These are phyloP conservation scores for Eucalyptus cladocalyx DNA, from an alignment of 345 rosid species.

Conservation along the genomic window DNA sequence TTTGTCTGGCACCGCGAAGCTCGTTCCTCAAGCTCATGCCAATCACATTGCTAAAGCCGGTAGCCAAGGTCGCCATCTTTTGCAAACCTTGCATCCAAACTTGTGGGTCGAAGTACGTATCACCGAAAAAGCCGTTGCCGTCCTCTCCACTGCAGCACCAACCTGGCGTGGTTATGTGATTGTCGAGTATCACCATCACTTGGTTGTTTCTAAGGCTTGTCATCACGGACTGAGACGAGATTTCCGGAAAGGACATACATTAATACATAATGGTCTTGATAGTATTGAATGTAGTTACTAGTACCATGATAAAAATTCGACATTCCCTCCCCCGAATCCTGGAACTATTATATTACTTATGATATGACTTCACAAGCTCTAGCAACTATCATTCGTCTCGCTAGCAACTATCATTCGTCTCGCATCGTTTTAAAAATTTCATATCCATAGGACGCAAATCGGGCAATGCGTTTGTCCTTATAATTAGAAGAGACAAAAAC, in stretches of 20 bases:
- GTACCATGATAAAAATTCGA: not conserved
- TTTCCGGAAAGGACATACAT: not conserved
- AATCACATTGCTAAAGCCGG: conserved; percentile 43
- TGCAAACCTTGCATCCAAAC: conserved; percentile 55
- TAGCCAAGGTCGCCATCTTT: conserved; percentile 51
- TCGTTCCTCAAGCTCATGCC: conserved; percentile 95
- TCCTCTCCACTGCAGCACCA: conserved; percentile 78
- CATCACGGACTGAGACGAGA: conserved; percentile 45
- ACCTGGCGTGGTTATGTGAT: conserved; percentile 80
- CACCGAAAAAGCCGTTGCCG: conserved; percentile 94
- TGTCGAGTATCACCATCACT: conserved; percentile 87
- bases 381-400: not conserved
- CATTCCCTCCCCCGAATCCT: not conserved
- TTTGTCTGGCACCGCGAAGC: conserved; percentile 81
- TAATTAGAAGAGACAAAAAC: not conserved
- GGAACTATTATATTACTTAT: not conserved
- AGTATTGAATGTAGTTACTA: not conserved
- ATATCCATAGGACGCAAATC: not conserved
- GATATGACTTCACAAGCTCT: not conserved
- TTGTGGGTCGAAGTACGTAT: conserved; percentile 52
- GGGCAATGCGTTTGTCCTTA: not conserved
- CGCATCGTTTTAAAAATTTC: not conserved
- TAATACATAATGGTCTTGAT: not conserved
- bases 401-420: not conserved
- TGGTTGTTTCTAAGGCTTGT: conserved; percentile 40